Conservation (phyloP, 306 rosid species). For the Vigna unguiculata region DNA sequence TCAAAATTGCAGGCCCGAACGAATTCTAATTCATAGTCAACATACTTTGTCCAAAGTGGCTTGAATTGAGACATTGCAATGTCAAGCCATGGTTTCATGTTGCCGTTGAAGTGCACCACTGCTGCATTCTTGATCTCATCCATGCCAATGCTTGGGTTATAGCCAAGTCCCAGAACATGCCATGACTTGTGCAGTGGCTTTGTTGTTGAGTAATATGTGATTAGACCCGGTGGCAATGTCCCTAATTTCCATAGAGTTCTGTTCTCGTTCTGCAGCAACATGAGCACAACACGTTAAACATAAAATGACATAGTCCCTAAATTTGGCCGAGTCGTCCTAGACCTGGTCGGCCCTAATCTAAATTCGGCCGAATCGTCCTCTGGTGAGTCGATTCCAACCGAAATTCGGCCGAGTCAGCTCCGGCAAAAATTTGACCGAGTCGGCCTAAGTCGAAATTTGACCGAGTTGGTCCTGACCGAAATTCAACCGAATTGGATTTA, state of each 20-base stretch:
- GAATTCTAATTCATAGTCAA: slow-evolving; percentile 76
- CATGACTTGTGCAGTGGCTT: slow-evolving; percentile 88
- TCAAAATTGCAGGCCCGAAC: slow-evolving; percentile 90
- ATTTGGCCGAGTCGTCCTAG: no score
- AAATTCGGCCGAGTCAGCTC: no score
- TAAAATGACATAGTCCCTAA: background rate
- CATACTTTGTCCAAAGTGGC: slow-evolving; percentile 88
- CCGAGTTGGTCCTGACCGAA: no score
- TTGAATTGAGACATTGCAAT: slow-evolving; percentile 79
- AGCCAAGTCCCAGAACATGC: slow-evolving; percentile 91
- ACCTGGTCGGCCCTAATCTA: no score
- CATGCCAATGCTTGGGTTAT: slow-evolving; percentile 83
- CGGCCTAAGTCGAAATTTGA: no score
- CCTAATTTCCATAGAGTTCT: slow-evolving; percentile 87
- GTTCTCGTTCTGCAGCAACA: slow-evolving; percentile 73
- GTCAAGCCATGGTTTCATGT: slow-evolving; percentile 94
- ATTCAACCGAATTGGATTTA: no score
- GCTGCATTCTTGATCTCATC: slow-evolving; percentile 85
- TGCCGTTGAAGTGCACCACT: slow-evolving; percentile 90
- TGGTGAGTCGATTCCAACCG: no score
- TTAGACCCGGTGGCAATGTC: slow-evolving; percentile 83
- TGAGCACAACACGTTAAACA: slow-evolving; percentile 35
- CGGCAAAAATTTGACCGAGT: no score
- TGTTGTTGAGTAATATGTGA: slow-evolving; percentile 82
- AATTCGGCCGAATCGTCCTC: no score